Conservation (phyloP, 192 early-diverging fungal species). For the Backusella luteola region DNA sequence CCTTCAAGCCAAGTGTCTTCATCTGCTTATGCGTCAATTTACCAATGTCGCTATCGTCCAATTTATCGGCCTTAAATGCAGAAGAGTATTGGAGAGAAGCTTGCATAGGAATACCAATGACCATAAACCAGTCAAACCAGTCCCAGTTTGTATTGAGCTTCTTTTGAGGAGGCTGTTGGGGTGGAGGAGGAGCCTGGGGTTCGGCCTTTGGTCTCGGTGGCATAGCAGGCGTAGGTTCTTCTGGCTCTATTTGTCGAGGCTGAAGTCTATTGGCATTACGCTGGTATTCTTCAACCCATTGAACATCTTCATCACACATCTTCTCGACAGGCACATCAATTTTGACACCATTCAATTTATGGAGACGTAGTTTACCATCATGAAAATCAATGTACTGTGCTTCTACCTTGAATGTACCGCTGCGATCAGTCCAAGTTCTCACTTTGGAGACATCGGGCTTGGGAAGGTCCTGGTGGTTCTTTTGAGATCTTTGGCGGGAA, state of each 20-base stretch:
- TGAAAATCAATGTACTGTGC: slow-evolving; percentile 78
- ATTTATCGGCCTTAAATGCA: slow-evolving; percentile 81
- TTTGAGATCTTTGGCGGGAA: neutral
- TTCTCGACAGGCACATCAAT: slow-evolving; percentile 92
- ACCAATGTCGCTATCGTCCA: slow-evolving; percentile 79
- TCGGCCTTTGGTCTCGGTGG: neutral
- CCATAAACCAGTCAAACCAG: slow-evolving; percentile 93
- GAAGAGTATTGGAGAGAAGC: slow-evolving; percentile 80
- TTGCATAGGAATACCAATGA: slow-evolving; percentile 67
- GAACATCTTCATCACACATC: slow-evolving; percentile 63
- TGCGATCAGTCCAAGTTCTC: slow-evolving; percentile 91
- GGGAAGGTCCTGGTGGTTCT: slow-evolving; percentile 14
- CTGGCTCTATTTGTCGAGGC: neutral
- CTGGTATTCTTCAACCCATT: slow-evolving; percentile 46
- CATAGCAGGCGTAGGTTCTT: neutral
- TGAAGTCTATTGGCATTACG: neutral
- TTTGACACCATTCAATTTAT: slow-evolving; percentile 93
- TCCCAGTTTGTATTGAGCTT: slow-evolving; percentile 77
- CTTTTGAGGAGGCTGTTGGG: slow-evolving; percentile 25
- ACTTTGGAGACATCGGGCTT: slow-evolving; percentile 27
- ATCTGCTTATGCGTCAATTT: slow-evolving; percentile 76
- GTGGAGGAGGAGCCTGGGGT: neutral
- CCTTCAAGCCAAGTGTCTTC: slow-evolving; percentile 77
- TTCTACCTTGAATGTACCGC: slow-evolving; percentile 89
- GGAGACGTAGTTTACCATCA: slow-evolving; percentile 88